Evolutionary conservation across 805 yeast species (phyloP).

Genomic region (Grigorovia jiainica): DNA sequence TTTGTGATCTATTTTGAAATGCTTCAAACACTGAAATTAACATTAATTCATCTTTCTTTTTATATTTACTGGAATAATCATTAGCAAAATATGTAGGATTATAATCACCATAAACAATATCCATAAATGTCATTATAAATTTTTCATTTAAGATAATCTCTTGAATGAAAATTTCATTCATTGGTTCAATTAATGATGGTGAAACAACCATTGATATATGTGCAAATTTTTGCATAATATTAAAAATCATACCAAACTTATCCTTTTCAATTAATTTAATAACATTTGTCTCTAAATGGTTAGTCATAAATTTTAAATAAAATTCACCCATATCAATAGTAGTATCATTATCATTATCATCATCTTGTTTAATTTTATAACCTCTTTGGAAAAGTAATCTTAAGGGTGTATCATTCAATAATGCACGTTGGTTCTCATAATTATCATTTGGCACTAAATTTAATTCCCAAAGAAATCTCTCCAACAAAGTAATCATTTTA

Average conservation of each 20-base stretch:
- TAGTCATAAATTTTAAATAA: neutral
- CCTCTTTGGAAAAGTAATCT: neutral
- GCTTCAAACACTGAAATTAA: too few relatives aligned
- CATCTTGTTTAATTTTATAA: too few relatives aligned
- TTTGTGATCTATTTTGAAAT: too few relatives aligned
- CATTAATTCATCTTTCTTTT: too few relatives aligned
- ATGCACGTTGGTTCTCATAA: neutral
- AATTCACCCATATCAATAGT: neutral
- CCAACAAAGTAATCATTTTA: neutral
- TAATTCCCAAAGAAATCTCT: neutral
- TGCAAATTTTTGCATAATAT: neutral
- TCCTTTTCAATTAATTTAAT: too few relatives aligned
- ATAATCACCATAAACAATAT: too few relatives aligned
- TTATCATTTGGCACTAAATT: neutral
- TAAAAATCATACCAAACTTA: too few relatives aligned
- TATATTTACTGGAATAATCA: too few relatives aligned
- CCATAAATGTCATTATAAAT: too few relatives aligned
- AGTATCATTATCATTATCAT: neutral
- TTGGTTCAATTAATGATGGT: slow-evolving; percentile 1
- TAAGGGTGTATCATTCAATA: neutral
- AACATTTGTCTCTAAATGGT: neutral
- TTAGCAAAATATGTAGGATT: too few relatives aligned
- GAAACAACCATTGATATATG: neutral
- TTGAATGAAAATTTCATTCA: neutral
- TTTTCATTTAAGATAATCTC: neutral